A percentile compares a stretch with the other conserved stretches of the same genome.
Conservation (phyloP, 768 basidiomycete species). For the Auricularia heimuer region DNA sequence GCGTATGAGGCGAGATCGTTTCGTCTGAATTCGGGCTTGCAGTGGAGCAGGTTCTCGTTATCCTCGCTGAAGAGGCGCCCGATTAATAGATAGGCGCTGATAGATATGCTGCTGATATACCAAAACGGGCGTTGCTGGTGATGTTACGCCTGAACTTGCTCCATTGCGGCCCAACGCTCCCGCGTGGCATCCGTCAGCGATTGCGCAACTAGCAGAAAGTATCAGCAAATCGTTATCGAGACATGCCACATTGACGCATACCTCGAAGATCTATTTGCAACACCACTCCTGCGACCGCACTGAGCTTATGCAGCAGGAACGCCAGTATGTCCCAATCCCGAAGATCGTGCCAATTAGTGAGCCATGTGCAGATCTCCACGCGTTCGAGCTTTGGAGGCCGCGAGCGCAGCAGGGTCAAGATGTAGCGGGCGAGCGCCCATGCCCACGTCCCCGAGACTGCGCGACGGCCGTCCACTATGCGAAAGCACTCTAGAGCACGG, state of each 20-base stretch:
- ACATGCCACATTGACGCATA: neutral
- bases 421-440: neutral
- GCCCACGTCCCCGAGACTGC: neutral
- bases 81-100: too few species aligned
- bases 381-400: neutral
- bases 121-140: too few species aligned
- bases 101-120: too few species aligned
- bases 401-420: neutral
- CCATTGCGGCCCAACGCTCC: too few species aligned
- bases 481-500: neutral
- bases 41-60: too few species aligned
- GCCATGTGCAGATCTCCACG: neutral
- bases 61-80: too few species aligned
- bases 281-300: neutral
- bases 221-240: too few species aligned
- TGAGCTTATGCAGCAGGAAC: neutral
- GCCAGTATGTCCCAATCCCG: neutral
- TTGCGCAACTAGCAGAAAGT: too few species aligned
- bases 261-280: neutral
- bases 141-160: too few species aligned
- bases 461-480: neutral
- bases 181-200: too few species aligned
- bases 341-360: neutral
- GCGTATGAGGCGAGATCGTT: too few species aligned
- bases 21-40: too few species aligned